phyloP scores from a whole-genome alignment of 352 stramenopile genomes.

The Thalassiosira mediterranea region DNA sequence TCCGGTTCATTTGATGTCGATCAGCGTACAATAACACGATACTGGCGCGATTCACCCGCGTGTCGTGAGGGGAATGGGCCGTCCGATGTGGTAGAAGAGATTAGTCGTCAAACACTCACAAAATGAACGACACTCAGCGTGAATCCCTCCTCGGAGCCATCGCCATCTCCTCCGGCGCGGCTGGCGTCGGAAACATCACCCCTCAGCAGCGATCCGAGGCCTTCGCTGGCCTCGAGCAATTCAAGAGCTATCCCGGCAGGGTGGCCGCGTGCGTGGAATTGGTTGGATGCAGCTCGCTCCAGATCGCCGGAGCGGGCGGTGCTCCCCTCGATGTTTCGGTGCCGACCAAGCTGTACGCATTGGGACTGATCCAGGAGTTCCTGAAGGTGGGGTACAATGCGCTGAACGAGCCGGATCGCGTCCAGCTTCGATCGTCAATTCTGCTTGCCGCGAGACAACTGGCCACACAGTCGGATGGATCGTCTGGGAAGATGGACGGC shows the following conservation, averaged over 20 bases:
- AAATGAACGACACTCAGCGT: conserved; percentile 59
- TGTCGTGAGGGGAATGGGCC: too few species aligned
- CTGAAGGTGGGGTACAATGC: conserved; percentile 68
- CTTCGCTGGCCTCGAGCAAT: conserved; percentile 69
- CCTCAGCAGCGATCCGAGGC: conserved; percentile 56
- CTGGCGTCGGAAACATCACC: conserved; percentile 46
- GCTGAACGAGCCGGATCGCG: conserved; percentile 63
- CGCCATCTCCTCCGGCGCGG: conserved; percentile 68
- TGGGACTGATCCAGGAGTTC: conserved; percentile 66
- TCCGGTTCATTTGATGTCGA: too few species aligned
- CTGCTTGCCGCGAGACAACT: conserved; percentile 54
- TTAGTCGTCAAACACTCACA: not conserved
- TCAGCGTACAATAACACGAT: too few species aligned
- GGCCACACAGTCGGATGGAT: conserved; percentile 6
- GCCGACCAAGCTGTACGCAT: conserved; percentile 67
- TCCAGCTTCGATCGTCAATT: conserved; percentile 59
- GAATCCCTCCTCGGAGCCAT: conserved; percentile 73
- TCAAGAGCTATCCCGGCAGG: conserved; percentile 72
- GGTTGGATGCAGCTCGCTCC: conserved; percentile 41
- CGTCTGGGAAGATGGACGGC: conserved; percentile 26
- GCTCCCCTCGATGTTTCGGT: conserved; percentile 61
- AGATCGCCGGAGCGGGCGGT: conserved; percentile 37
- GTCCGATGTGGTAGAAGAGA: too few species aligned
- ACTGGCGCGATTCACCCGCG: too few species aligned
- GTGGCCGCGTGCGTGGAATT: conserved; percentile 62